Percentiles rank a stretch among this genome's conserved stretches.
Evolutionary conservation across 129 eudicot genomes (phyloP).

Genomic region (Glebionis coronaria): DNA sequence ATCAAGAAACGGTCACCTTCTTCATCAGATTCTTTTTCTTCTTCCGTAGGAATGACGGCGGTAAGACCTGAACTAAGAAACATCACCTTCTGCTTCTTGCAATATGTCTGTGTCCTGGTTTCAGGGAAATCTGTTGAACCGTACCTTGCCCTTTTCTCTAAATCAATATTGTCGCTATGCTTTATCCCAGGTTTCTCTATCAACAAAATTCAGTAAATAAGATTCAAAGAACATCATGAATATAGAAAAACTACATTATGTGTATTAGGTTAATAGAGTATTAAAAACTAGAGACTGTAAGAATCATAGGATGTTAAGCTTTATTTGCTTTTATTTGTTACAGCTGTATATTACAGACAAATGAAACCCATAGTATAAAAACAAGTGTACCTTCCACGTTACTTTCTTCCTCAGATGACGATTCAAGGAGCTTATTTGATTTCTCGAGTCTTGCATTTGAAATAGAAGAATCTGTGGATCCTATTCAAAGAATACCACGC

Average conservation of each 20-base stretch:
- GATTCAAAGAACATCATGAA: neutral
- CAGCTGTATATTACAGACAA: too few relatives aligned
- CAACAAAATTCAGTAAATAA: neutral
- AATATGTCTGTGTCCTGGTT: neutral
- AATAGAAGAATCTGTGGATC: neutral
- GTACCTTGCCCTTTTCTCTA: neutral
- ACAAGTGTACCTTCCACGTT: too few relatives aligned
- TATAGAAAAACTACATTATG: too few relatives aligned
- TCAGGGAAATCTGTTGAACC: neutral
- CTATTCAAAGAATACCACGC: neutral
- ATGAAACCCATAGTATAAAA: too few relatives aligned
- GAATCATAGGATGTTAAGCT: too few relatives aligned
- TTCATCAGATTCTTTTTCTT: neutral
- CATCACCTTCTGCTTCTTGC: neutral
- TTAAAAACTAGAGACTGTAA: too few relatives aligned
- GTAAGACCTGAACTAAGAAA: neutral
- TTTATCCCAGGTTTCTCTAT: too few relatives aligned
- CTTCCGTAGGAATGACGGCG: too few relatives aligned
- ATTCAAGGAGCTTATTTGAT: neutral
- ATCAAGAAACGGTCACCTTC: neutral
- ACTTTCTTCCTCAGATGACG: neutral
- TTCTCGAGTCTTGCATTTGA: conserved; percentile 1
- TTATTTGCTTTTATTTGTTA: too few relatives aligned
- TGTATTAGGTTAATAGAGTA: too few relatives aligned
- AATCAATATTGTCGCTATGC: neutral